phyloP scores from a whole-genome alignment of 2,329 filamentous ascomycete species.

The Neobulgaria alba region DNA sequence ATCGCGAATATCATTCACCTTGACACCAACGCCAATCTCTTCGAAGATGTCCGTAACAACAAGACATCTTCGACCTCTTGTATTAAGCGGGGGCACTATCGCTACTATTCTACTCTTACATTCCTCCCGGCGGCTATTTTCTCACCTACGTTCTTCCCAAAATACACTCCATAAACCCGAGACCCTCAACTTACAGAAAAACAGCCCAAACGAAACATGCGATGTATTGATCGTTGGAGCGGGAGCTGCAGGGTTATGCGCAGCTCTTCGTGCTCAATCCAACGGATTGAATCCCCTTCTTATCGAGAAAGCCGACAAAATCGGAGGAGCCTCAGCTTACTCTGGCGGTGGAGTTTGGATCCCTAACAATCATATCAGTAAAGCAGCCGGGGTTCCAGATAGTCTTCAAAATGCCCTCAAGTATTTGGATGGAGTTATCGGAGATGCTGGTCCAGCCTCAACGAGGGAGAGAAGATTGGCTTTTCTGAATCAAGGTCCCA shows the following conservation, averaged over 20 bases:
- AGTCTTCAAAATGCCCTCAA: conserved; percentile 20
- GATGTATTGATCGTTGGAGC: conserved; percentile 29
- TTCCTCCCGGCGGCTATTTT: too few relatives aligned
- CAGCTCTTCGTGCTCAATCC: conserved; percentile 24
- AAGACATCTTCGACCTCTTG: too few relatives aligned
- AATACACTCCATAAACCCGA: too few relatives aligned
- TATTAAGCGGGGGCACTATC: too few relatives aligned
- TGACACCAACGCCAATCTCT: too few relatives aligned
- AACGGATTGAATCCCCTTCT: conserved; percentile 22
- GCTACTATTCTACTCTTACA: too few relatives aligned
- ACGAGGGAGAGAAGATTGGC: conserved; percentile 22
- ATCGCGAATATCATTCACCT: too few relatives aligned
- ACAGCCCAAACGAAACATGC: too few relatives aligned
- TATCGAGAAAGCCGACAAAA: conserved; percentile 28
- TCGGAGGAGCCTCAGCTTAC: conserved; percentile 31
- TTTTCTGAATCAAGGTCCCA: conserved; percentile 27
- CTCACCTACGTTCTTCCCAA: too few relatives aligned
- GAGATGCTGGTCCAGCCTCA: conserved; percentile 26
- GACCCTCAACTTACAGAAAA: too few relatives aligned
- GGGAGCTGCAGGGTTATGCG: conserved; percentile 28
- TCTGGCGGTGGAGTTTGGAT: conserved; percentile 32
- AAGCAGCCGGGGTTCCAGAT: conserved; percentile 19
- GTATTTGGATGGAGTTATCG: conserved; percentile 26
- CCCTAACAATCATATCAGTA: conserved; percentile 24
- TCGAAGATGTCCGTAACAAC: too few relatives aligned